Base-by-base conservation (phyloP, 257 asterid species). In the Solanum microdontum region DNA sequence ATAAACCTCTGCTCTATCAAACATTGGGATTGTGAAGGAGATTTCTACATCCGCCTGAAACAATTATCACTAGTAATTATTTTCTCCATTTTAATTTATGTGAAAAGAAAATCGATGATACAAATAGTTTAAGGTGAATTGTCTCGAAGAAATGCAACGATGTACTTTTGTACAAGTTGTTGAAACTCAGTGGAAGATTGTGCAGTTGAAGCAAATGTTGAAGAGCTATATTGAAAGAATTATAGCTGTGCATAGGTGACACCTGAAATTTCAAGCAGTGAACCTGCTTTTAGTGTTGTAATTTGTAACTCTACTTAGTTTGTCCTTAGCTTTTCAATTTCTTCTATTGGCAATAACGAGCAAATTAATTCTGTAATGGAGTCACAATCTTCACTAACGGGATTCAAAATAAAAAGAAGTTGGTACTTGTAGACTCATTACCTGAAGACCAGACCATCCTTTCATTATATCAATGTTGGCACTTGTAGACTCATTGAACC, bases 1-100 rank as follows among this genome's bases (percentile, higher is more conserved):
- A 19, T 90, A 86, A 48, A 26, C 11, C 84, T 92, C 92, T 11
- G 70, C 87, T 0, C 87, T 90, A 19, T 90, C 68, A 12, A 88
- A 76, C 11, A 88, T 28, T 55, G 39, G 60, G 21, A 89, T 89
- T 9, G 32, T 21, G 19, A 75, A 75, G 19, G 30, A 36, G 48
- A 75, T 75, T 75, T 36, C 21, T 75, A 75, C 82, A 36, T 75
- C 82, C 21, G 21, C 82, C 21, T 73, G 14, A 33, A 8, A 70
- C 7, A 32, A 70, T 87, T 66, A 66, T 5, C 10, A 87, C 14
- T 90, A 87, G 62, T 91, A 91, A 26, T 68, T 66, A 60, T n/a
- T 8, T 60, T 10, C 0, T 60, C 5, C 4, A 0, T 23, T 23
- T 60, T 21, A 60, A 23, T 60, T 8, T 60, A 8, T 60, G 12